A percentile compares a stretch with the other conserved stretches of the same genome.
These are phyloP conservation scores for Pseudisothecium myosuroides DNA, from an alignment of 225 moss, liverwort and hornwort genomes.

Conservation along the genomic window DNA sequence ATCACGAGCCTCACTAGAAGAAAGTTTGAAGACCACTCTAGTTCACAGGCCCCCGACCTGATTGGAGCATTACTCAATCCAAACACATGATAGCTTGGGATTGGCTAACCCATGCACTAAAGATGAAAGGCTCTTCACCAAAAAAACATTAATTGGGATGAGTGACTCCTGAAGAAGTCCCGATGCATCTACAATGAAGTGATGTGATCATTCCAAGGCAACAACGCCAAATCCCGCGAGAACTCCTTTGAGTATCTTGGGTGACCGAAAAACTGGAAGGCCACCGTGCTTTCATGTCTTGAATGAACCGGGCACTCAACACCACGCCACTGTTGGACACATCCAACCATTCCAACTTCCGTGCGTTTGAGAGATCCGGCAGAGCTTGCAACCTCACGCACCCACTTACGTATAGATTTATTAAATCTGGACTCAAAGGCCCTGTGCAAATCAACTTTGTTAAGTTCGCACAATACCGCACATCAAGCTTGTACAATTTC, in stretches of 20 bases:
- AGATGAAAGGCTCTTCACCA: rapidly evolving
- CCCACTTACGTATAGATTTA: rapidly evolving
- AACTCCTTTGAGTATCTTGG: neutral
- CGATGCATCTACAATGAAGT: too few species aligned
- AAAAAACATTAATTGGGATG: neutral
- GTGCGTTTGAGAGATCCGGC: rapidly evolving
- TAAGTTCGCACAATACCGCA: neutral
- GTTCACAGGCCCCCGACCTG: rapidly evolving
- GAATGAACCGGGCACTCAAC: neutral
- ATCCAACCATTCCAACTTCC: rapidly evolving
- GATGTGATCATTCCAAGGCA: neutral
- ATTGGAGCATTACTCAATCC: neutral
- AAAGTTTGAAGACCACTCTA: rapidly evolving
- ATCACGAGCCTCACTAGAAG: neutral
- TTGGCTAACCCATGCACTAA: rapidly evolving
- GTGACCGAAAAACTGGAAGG: neutral
- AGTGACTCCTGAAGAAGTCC: neutral
- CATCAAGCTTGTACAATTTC: rapidly evolving
- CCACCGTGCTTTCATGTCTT: neutral
- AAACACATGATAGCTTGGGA: rapidly evolving
- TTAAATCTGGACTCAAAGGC: rapidly evolving
- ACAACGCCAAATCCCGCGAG: rapidly evolving
- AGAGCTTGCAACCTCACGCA: neutral
- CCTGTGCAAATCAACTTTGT: neutral
- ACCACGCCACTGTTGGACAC: neutral